These are phyloP conservation scores for Inonotus obliquus DNA, from an alignment of 1,284 basidiomycete species.

Conservation along the genomic window DNA sequence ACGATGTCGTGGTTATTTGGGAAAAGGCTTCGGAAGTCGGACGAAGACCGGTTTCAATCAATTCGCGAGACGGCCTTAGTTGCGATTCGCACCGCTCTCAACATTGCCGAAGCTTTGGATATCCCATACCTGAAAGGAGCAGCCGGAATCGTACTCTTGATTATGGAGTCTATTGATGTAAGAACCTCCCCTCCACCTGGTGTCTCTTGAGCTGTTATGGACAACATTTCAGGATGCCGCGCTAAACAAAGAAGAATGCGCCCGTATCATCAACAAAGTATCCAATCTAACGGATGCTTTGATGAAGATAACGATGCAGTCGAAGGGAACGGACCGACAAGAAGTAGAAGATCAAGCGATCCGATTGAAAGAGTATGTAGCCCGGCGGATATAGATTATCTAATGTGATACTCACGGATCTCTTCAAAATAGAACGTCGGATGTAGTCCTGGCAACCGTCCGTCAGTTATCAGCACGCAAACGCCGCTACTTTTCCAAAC, in stretches of 20 bases:
- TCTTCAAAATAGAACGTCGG: neutral
- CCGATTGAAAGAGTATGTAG: neutral
- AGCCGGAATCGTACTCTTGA: neutral
- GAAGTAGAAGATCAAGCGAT: neutral
- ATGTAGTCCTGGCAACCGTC: neutral
- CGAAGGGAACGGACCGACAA: neutral
- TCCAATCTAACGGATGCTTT: neutral
- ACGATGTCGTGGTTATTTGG: neutral
- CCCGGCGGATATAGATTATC: too few relatives aligned
- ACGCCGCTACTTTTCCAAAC: neutral
- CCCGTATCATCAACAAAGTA: neutral
- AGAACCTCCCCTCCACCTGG: neutral
- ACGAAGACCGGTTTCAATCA: neutral
- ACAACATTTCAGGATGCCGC: neutral
- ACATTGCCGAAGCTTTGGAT: neutral
- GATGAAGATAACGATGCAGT: neutral
- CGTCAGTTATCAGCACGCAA: neutral
- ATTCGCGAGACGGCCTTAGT: neutral
- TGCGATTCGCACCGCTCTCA: neutral
- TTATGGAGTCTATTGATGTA: conserved; percentile 6
- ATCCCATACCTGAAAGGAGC: conserved; percentile 9
- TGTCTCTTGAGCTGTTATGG: neutral
- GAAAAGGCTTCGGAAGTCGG: too few relatives aligned
- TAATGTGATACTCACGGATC: too few relatives aligned
- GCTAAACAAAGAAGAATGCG: conserved; percentile 5